These are phyloP conservation scores for Nymphaea thermarum DNA, from an alignment of 164 flowering plant species.

Conservation along the genomic window DNA sequence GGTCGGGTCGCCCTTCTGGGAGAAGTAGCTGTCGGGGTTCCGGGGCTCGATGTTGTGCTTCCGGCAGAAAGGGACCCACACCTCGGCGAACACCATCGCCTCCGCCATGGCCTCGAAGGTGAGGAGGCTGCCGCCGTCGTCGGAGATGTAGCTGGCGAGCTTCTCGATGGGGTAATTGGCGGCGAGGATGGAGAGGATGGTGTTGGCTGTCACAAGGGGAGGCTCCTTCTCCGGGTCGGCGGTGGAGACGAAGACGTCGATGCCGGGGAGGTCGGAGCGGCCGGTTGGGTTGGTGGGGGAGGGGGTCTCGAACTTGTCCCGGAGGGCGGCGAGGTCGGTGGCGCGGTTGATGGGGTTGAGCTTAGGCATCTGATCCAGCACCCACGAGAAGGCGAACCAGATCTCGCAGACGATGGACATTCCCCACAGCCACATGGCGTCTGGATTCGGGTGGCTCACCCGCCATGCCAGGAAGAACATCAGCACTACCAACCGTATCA, in stretches of 20 bases:
- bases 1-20: constrained; percentile 46
- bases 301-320: constrained; percentile 68
- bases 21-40: constrained; percentile 64
- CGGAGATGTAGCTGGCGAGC: constrained; percentile 52
- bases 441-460: constrained; percentile 44
- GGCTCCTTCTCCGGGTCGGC: constrained; percentile 86
- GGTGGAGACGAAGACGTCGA: constrained; percentile 80
- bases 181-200: constrained; percentile 49
- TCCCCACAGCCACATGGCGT: constrained; percentile 85
- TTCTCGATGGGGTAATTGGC: constrained; percentile 60
- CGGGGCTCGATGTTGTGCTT: constrained; percentile 71
- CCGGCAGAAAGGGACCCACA: constrained; percentile 77
- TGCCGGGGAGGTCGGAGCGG: constrained; percentile 78
- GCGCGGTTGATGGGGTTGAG: constrained; percentile 70
- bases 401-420: constrained; percentile 77
- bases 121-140: constrained; percentile 58
- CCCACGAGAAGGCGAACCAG: constrained; percentile 91
- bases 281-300: constrained; percentile 47
- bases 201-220: constrained; percentile 55
- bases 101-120: constrained; percentile 69
- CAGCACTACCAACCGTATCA: constrained; percentile 48
- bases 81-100: constrained; percentile 42
- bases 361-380: constrained; percentile 80
- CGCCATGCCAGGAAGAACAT: constrained; percentile 63
- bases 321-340: constrained; percentile 64